Evolutionary conservation across 257 asterid species (phyloP), one percentile per base, ranked within the genome.

Genomic region (Forsythia viridissima): DNA sequence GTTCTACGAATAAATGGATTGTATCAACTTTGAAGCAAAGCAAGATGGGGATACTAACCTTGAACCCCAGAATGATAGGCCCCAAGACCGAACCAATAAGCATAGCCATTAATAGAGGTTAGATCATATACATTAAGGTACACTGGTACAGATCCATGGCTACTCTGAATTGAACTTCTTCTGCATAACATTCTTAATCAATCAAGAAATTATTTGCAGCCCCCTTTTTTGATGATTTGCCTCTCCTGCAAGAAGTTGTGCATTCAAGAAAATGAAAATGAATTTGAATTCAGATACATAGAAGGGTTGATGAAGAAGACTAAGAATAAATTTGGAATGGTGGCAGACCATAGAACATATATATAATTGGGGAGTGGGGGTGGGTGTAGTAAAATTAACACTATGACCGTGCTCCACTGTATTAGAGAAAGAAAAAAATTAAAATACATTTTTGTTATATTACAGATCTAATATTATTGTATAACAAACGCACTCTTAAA

Each of bases 51-150:
- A 4, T 10, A 61, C 86, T 59, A 6, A 92, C 98, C 97, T 93
- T 93, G 91, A 85, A 93, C 90, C 4, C 94, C 98, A 48, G 98
- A 93, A 86, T 93, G 98, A 83, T 87, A 93, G 70, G 86, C 97
- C 16, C 97, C 98, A 18, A 93, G 96, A 38, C 98, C 98, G 34
- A 93, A 75, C 98, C 98, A 93, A 55, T 92, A 92, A 79, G 97
- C 98, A 66, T 90, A 93, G 63, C 94, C 93, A 70, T 93, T 93
- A 39, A 91, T 87, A 38, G 95, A 37, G 37, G 97, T 91, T 20
- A 93, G 89, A 86, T 93, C 97, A 76, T 93, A 93, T 5, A 93
- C 97, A 74, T 93, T 93, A 21, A 93, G 84, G 80, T 90, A 82
- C 59, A 93, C 98, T 2, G 93, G 88, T 3, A 84, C 93, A 37